phyloP scores from a whole-genome alignment of 371 early-diverging fungal species.

The Smittium culicis region DNA sequence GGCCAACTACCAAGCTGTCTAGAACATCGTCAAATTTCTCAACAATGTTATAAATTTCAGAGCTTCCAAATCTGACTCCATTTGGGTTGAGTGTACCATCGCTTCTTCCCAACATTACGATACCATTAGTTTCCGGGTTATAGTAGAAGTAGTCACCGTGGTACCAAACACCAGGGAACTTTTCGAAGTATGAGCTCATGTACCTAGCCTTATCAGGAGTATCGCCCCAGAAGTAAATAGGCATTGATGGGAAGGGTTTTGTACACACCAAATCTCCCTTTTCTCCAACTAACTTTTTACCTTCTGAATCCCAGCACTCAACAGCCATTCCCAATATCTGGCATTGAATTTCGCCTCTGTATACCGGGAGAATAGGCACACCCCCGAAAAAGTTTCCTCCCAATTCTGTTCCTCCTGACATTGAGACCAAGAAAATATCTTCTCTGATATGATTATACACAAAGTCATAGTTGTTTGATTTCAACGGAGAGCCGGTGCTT shows the following conservation, averaged over 20 bases:
- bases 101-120: constrained; percentile 84
- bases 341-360: constrained; percentile 88
- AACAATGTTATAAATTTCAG: constrained; percentile 83
- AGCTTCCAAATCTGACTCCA: constrained; percentile 91
- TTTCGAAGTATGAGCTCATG: constrained; percentile 70
- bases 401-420: constrained; percentile 95
- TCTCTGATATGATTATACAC: constrained; percentile 66
- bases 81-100: constrained; percentile 93
- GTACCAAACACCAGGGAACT: constrained; percentile 73
- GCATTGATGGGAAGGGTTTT: constrained; percentile 93
- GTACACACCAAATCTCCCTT: constrained; percentile 83
- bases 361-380: constrained; percentile 73
- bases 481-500: constrained; percentile 88
- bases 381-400: constrained; percentile 85
- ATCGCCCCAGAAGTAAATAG: constrained; percentile 81
- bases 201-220: constrained; percentile 49
- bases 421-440: constrained; percentile 71
- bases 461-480: constrained; percentile 76
- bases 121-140: constrained; percentile 73
- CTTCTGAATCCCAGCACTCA: constrained; percentile 64
- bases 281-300: constrained; percentile 46
- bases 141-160: constrained; percentile 88
- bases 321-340: constrained; percentile 84
- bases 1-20: constrained; percentile 69
- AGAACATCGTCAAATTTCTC: constrained; percentile 50